phyloP scores from a whole-genome alignment of 83 land plant genomes.

The Picea engelmannii region DNA sequence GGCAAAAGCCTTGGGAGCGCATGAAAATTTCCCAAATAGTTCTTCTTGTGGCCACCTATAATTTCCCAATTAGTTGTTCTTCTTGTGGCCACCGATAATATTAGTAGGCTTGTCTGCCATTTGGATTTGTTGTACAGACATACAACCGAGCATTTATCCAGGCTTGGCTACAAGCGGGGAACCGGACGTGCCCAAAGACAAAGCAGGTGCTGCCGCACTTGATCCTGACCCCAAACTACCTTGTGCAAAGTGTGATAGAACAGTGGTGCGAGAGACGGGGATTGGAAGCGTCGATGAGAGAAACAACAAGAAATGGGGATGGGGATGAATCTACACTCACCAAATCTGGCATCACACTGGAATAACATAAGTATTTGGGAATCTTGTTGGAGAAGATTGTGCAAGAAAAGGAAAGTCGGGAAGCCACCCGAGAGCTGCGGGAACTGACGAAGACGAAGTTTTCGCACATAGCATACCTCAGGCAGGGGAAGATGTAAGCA shows the following conservation, averaged over 20 bases:
- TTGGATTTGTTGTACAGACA: slow-evolving; percentile 37
- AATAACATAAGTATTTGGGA: slow-evolving; percentile 34
- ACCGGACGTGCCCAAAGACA: slow-evolving; percentile 75
- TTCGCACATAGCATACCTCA: slow-evolving; percentile 46
- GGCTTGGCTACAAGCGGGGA: slow-evolving; percentile 69
- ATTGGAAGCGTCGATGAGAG: slow-evolving; percentile 26
- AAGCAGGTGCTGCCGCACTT: slow-evolving; percentile 73
- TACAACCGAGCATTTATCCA: slow-evolving; percentile 72
- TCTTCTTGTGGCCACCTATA: too few species aligned
- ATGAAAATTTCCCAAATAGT: too few species aligned
- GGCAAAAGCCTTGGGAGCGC: too few species aligned
- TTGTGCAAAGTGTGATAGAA: slow-evolving; percentile 56
- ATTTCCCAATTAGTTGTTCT: too few species aligned
- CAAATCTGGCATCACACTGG: slow-evolving; percentile 12
- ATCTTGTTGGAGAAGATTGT: slow-evolving; percentile 50
- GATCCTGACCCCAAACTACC: slow-evolving; percentile 66
- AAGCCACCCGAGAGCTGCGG: too few species aligned
- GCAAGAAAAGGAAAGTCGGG: background rate
- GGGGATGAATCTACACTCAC: background rate
- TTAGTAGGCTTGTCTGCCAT: background rate
- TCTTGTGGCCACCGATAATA: too few species aligned
- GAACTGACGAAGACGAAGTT: slow-evolving; percentile 42
- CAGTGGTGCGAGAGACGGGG: slow-evolving; percentile 65
- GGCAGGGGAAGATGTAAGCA: slow-evolving; percentile 40
- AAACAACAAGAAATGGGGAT: slow-evolving; percentile 19